Base-by-base conservation (phyloP, 2,329 filamentous ascomycete species). In the Aureobasidium vineae region DNA sequence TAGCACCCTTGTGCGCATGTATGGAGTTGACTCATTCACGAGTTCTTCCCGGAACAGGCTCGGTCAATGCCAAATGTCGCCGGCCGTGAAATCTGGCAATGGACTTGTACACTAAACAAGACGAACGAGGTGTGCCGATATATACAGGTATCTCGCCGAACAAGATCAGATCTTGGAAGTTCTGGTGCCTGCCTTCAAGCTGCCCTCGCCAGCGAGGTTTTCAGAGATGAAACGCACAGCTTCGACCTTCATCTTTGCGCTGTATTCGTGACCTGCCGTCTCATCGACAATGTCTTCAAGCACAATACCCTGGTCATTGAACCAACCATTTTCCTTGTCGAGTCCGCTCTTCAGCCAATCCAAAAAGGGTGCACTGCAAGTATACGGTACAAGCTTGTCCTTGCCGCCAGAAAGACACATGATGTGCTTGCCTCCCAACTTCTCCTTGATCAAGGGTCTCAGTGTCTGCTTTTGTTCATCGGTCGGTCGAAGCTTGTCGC, bases 381-480 rank as follows among this genome's bases (percentile, higher is more conserved):
- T 77, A 71, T 90, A 90, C 16, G 91, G 90, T 19, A 95, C 91
- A 3, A 94, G 77, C 71, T 86, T 87, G 73, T 95, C 91, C 0
- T 80, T 84, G 0, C 79, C 86, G 2, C 90, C 90, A 1, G 86
- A 88, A 67, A 89, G 84, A 47, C 86, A 79, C 28, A 91, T 78
- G 31, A 92, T 79, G 68, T 79, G 84, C 79, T 91, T 92, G 1
- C 86, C 86, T 13, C 75, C 77, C 5, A 83, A 69, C 57, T 71
- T 70, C 56, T 75, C 69, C 13, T 57, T 57, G 36, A 78, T 21
- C 7, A 77, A 67, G 1, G 72, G 70, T 28, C 69, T 75, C 6
- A 86, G 71, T 2, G 72, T 70, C 15, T 78, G 76, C 16, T 87
- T 71, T 2, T 80, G 79, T 8, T 78, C 75, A 50, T 81, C 77